These are phyloP conservation scores for Mesembryanthemum crystallinum DNA, from an alignment of 148 eudicot species.

Conservation along the genomic window DNA sequence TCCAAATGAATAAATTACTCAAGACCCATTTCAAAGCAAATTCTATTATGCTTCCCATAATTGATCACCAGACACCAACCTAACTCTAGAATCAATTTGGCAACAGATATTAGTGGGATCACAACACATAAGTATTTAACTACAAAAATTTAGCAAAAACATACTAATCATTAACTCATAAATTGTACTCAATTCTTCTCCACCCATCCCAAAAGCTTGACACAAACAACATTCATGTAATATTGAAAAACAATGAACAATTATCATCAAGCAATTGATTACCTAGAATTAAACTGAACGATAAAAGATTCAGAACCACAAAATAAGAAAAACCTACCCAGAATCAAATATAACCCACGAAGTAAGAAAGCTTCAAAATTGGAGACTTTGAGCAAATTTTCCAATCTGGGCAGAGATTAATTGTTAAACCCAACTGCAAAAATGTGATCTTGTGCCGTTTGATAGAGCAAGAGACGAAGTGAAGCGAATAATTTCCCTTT, in stretches of 20 bases:
- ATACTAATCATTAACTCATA: no score
- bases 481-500: not conserved
- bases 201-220: no score
- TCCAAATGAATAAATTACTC: not conserved
- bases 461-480: not conserved
- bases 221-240: no score
- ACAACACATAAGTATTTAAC: not conserved
- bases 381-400: not conserved
- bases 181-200: no score
- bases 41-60: not conserved
- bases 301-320: not conserved
- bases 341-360: not conserved
- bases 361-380: conserved; percentile 19
- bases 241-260: not conserved
- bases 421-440: conserved; percentile 21
- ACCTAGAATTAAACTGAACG: not conserved
- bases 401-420: not conserved
- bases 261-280: no score
- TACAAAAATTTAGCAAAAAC: no score
- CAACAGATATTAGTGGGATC: not conserved
- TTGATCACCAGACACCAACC: not conserved
- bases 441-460: conserved; percentile 9
- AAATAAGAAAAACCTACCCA: conserved; percentile 21
- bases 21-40: not conserved
- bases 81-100: not conserved